Evolutionary conservation across 2,329 filamentous ascomycete genomes (phyloP), one percentile per base, ranked within the genome.

Genomic region (Fusarium penzigii): DNA sequence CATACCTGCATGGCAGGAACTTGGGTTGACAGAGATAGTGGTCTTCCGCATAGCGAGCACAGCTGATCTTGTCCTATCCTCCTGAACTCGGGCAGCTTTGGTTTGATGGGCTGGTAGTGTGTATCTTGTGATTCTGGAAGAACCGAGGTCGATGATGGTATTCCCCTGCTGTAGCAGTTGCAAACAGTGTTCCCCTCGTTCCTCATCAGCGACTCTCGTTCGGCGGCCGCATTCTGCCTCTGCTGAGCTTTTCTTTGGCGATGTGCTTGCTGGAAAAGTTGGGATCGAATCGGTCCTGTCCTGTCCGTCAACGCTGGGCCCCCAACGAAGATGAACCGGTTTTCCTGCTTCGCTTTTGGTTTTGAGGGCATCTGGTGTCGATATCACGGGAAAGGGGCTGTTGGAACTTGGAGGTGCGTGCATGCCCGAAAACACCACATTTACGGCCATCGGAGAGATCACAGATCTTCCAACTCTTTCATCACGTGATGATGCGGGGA

Each of bases 291-390:
- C 10, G 51, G 46, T n/a, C 51, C 51, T 34, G 40, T 44, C 42
- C 39, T 52, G 38, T 52, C 51, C n/a, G 17, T 46, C 45, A 52
- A 20, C n/a, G 42, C 46, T 29, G 51, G 51, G 12, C 51, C 51
- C 29, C 51, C 51, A 39, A 52, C 51, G 17, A 52, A 52, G 42
- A 52, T 49, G 39, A 52, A 52, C n/a, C 44, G 46, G 46, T 25
- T 29, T 29, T 17, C n/a, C 39, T 36, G 51, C 25, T 29, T 42
- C 17, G 45, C 29, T 39, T 48, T 49, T 5, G 38, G 10, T 17
- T 34, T 38, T 13, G 46, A 29, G 12, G 38, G 51, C 51, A 52
- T 52, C 47, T 49, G 17, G 40, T 25, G 39, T 17, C 10, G 36
- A 41, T 32, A 41, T 11, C 17, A 20, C 29, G 17, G 13, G 32